A percentile compares a stretch with the other conserved stretches of the same genome.
Conservation (phyloP, 2,329 filamentous ascomycete genomes). For the Aspergillus costaricaensis region DNA sequence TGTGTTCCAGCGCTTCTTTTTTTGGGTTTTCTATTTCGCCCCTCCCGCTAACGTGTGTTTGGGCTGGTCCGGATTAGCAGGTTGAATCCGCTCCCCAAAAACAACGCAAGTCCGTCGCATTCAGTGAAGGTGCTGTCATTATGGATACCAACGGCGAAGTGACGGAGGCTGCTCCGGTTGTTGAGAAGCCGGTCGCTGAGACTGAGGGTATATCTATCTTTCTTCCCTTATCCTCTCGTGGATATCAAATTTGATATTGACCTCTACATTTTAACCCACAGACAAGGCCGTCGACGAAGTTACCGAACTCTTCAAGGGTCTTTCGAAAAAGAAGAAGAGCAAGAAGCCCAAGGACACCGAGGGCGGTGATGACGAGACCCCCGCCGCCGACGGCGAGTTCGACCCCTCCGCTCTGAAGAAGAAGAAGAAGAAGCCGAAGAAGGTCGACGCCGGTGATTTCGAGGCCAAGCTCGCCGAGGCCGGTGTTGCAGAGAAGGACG, state of each 20-base stretch:
- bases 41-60: slow-evolving; percentile 33
- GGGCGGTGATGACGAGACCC: slow-evolving; percentile 51
- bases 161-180: slow-evolving; percentile 69
- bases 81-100: slow-evolving; percentile 59
- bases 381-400: slow-evolving; percentile 60
- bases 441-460: slow-evolving; percentile 64
- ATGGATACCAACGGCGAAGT: slow-evolving; percentile 89
- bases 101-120: slow-evolving; percentile 89
- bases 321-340: slow-evolving; percentile 74
- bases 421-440: slow-evolving; percentile 71
- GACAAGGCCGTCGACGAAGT: slow-evolving; percentile 66
- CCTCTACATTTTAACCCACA: slow-evolving; percentile 27
- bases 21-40: slow-evolving; percentile 13
- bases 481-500: slow-evolving; percentile 60
- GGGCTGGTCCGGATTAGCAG: slow-evolving; percentile 37
- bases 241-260: neutral
- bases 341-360: slow-evolving; percentile 60
- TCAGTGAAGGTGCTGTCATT: slow-evolving; percentile 82
- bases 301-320: slow-evolving; percentile 66
- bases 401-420: slow-evolving; percentile 73
- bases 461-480: slow-evolving; percentile 67
- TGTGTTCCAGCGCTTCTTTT: neutral
- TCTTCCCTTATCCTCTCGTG: neutral
- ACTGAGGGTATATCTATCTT: slow-evolving; percentile 28
- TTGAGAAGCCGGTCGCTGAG: slow-evolving; percentile 70